Base-by-base conservation (phyloP, 2,329 filamentous ascomycete genomes). In the Aquanectria penicillioides region DNA sequence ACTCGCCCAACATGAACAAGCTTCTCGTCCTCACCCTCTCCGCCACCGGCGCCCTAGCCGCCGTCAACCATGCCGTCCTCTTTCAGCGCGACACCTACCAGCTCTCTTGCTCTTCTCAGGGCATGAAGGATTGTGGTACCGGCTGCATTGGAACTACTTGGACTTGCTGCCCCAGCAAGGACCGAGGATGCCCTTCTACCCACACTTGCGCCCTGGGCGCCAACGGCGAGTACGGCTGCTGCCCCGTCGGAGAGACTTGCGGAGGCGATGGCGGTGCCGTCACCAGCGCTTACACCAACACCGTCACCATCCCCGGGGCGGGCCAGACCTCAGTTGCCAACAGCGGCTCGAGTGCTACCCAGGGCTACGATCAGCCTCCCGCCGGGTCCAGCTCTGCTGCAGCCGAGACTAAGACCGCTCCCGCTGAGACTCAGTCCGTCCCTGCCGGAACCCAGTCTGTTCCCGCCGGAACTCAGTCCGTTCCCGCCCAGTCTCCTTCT, bases 211-310 rank as follows among this genome's bases (percentile, higher is more conserved):
- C 62, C 54, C 59, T 71, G 3, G 71, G 65, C 12, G 41, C 46
- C 34, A 73, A 73, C 38, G 53, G 60, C 31, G 25, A 67, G 40
- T 73, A 70, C 34, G 67, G 64, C 4, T 75, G 74, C 65, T 75
- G 74, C 55, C 67, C 67, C 11, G 53, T 62, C 5, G 74, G 73
- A 1, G 50, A 61, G 20, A 38, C 40, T 20, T 75, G 74, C 62
- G 50, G 51, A 31, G 73, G 71, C 9, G 55, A 56, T 3, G 72
- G 70, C 5, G 70, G 69, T 26, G 66, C 66, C 11, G 67, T 38
- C 13, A 68, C 59, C 4, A 55, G 38, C 1, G 58, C 26, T 9
- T 23, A 33, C 13, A 68, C 65, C 8, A 50, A 53, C 25, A 66
- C 62, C 15, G 22, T 66, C 17, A 47, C 48, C 15, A 12, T 63